Evolutionary conservation across 495 filamentous ascomycete species (phyloP).

Genomic region (Gamarada debralockiae): DNA sequence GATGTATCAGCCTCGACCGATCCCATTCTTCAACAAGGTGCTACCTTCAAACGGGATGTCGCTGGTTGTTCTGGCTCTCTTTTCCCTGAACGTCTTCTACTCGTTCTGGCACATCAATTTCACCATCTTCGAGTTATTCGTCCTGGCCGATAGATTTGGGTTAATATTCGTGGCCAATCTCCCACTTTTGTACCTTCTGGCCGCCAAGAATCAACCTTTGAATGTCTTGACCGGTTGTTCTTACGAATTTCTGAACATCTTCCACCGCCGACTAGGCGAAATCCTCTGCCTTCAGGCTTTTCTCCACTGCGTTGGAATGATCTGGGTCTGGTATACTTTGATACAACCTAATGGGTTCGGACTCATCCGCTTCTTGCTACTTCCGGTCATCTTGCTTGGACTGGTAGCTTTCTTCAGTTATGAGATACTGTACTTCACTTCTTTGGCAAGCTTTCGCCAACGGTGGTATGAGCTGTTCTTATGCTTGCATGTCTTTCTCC

Average conservation of each 20-base stretch:
- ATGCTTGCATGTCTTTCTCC: conserved; percentile 50
- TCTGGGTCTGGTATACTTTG: conserved; percentile 40
- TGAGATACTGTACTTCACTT: conserved; percentile 47
- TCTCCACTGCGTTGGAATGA: conserved; percentile 42
- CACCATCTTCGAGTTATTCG: conserved; percentile 41
- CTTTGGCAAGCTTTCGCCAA: conserved; percentile 42
- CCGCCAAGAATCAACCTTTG: conserved; percentile 61
- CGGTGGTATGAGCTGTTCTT: conserved; percentile 57
- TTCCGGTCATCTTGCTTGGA: conserved; percentile 38
- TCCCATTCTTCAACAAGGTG: conserved; percentile 49
- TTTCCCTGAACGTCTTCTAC: conserved; percentile 54
- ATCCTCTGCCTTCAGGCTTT: conserved; percentile 40
- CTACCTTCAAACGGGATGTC: conserved; percentile 51
- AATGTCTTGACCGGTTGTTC: conserved; percentile 55
- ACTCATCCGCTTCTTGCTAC: conserved; percentile 30
- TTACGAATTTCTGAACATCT: conserved; percentile 61
- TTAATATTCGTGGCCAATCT: conserved; percentile 54
- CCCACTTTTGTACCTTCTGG: conserved; percentile 55
- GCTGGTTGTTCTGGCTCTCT: conserved; percentile 41
- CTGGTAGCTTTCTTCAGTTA: conserved; percentile 46
- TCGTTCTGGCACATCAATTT: conserved; percentile 45
- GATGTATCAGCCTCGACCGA: conserved; percentile 47
- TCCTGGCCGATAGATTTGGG: conserved; percentile 52
- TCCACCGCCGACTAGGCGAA: conserved; percentile 52
- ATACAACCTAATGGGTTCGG: conserved; percentile 35